Conservation (phyloP, 768 basidiomycete genomes). For the Psilocybe cyanescens region DNA sequence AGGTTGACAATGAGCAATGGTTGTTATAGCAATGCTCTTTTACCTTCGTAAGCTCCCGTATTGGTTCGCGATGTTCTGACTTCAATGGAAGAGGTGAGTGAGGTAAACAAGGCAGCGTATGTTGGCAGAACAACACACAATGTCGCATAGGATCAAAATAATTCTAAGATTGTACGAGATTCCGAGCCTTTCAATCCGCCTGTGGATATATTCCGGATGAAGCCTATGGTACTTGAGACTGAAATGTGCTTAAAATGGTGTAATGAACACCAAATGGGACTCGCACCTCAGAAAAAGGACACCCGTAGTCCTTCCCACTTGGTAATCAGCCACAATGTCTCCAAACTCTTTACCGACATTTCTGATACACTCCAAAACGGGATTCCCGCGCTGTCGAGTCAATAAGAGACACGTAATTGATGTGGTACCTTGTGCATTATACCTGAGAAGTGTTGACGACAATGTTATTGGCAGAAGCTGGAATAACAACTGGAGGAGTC, state of each 20-base stretch:
- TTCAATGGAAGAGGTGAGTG: constrained; percentile 28
- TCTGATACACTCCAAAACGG: constrained; percentile 82
- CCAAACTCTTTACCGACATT: constrained; percentile 94
- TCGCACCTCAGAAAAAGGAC: constrained; percentile 87
- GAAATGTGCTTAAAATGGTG: neutral
- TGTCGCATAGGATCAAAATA: constrained; percentile 88
- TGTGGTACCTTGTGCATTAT: constrained; percentile 1
- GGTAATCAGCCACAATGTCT: constrained; percentile 92
- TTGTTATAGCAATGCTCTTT: constrained; percentile 13
- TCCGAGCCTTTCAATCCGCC: constrained; percentile 86
- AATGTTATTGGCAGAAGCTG: constrained; percentile 66
- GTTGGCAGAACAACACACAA: constrained; percentile 56
- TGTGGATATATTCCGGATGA: constrained; percentile 96
- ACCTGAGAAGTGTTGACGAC: constrained; percentile 68
- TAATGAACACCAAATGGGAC: neutral
- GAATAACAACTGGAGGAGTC: constrained; percentile 62
- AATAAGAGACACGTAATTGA: neutral
- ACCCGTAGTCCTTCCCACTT: constrained; percentile 93
- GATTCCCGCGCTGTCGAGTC: constrained; percentile 73
- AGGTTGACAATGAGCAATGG: neutral
- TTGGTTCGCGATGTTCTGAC: constrained; percentile 90
- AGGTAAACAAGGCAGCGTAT: neutral
- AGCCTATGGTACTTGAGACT: constrained; percentile 95
- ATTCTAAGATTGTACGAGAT: constrained; percentile 83
- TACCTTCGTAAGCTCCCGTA: constrained; percentile 92